Evolutionary conservation across 768 basidiomycete genomes (phyloP), one percentile per base, ranked within the genome.

Genomic region (Trametes sanguinea): DNA sequence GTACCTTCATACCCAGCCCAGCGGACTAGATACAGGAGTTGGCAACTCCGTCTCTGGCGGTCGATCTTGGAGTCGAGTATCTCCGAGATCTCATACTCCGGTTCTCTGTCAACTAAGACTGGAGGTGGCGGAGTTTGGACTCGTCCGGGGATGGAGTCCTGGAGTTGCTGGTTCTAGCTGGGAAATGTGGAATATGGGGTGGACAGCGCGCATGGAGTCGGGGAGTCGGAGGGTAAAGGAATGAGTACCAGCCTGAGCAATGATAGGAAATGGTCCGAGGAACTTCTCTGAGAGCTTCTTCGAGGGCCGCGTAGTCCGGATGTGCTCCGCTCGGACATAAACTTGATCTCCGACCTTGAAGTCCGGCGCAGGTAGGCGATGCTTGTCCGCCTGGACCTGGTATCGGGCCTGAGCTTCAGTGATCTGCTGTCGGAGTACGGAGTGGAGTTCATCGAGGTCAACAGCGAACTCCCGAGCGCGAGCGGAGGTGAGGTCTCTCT

Each of bases 281-380:
- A 59, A 60, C 47, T 65, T 66, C 13, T 69, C 66, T 22, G 65
- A 67, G 3, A 71, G 54, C 51, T 72, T 71, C 40, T 75, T 57
- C 9, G 55, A 8, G 30, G 55, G 55, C 66, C 27, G 17, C 4
- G 33, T 48, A 2, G 56, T 33, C 9, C 46, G 16, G 45, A 57
- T 47, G 44, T 48, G 35, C 35, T 57, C 13, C 10, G 56, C 56
- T 9, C 16, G 2, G 46, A 57, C 46, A 22, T 48, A 48, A 16
- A 48, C 35, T 2, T 5, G n/a, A 39, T 57, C 56, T 57, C 56
- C 37, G n/a, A 57, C 46, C 45, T 22, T 32, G 46, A 57, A 57
- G 33, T 57, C 56, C 14, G 14, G 47, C 6, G 57, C 37, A 9
- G 35, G 57, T 46, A 46, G 45, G 17, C 16, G 45, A 33, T 54